Evolutionary conservation across 805 yeast genomes (phyloP), one percentile per base, ranked within the genome.

Genomic region (Peterozyma xylosa): DNA sequence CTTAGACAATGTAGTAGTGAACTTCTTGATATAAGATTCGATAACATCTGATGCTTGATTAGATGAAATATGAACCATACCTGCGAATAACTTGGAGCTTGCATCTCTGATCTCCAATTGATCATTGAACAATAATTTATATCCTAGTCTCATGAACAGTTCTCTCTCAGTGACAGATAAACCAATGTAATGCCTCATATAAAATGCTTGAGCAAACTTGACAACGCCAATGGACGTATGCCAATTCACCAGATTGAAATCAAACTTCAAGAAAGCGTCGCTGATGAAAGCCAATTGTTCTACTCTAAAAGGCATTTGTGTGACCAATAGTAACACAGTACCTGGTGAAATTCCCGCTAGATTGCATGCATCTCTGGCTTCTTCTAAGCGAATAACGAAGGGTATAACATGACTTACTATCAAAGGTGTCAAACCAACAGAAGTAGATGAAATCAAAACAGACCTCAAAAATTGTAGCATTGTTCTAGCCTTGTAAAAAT

Each of bases 311-410:
- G 78, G 68, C 30, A 77, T 54, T 21, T 70, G 64, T 0, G 82
- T 76, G 3, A 83, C 56, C 29, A 63, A 56, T 14, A 66, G 58
- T 49, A 76, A 70, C 17, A 76, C 51, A 7, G 61, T 53, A 2
- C 74, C 68, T 0, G 91, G 85, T 35, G 71, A 70, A 10, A 85
- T 60, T 30, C 72, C 73, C 0, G 82, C 82, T 45, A 85, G 60
- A 50, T 84, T 86, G 51, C 95, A 85, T 11, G 86, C 86, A 48
- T 91, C 97, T 47, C 86, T 80, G 68, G 85, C 73, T 38, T 71
- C 73, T 42, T 80, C 76, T 39, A 88, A 63, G 14, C 73, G 67
- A 54, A 86, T 66, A 45, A 88, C 64, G 48, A 86, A 80, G 27
- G 96, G 96, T 1, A 87, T 60, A 29, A 89, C 70, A 42, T 74